A percentile compares a stretch with the other conserved stretches of the same genome.
Conservation (phyloP, 228 moss, liverwort and hornwort species). For the Sphagnum fallax region DNA sequence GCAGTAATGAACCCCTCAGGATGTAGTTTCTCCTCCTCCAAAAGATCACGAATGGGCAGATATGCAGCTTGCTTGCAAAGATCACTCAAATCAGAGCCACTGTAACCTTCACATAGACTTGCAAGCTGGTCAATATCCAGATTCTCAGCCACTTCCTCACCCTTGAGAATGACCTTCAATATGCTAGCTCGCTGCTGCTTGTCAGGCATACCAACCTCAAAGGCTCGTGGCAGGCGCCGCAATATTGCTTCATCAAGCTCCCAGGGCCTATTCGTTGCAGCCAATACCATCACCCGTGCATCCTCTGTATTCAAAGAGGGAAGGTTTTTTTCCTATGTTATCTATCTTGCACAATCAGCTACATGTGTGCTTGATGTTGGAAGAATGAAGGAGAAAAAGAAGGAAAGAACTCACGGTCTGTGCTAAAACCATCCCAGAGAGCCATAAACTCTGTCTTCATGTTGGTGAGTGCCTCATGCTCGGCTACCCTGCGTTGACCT, state of each 20-base stretch:
- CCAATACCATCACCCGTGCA: constrained; percentile 97
- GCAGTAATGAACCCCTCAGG: constrained; percentile 31
- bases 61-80: constrained; percentile 98
- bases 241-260: constrained; percentile 98
- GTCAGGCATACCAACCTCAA: constrained; percentile 99
- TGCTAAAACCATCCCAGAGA: constrained; percentile 98
- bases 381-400: background rate
- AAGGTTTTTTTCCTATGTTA: background rate
- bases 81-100: constrained; percentile 98
- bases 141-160: constrained; percentile 65
- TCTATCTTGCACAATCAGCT: too few species aligned
- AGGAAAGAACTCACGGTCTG: constrained; percentile 66
- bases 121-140: constrained; percentile 86
- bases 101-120: constrained; percentile 78
- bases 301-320: constrained; percentile 37
- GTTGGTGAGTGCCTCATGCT: constrained; percentile 97
- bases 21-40: constrained; percentile 77
- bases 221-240: constrained; percentile 89
- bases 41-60: constrained; percentile 88
- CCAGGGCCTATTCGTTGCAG: constrained; percentile 99
- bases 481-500: constrained; percentile 88
- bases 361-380: background rate
- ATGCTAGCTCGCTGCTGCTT: constrained; percentile 83
- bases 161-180: constrained; percentile 84
- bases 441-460: constrained; percentile 99